Evolutionary conservation across 345 rosid species (phyloP).

Genomic region (Theobroma cacao): DNA sequence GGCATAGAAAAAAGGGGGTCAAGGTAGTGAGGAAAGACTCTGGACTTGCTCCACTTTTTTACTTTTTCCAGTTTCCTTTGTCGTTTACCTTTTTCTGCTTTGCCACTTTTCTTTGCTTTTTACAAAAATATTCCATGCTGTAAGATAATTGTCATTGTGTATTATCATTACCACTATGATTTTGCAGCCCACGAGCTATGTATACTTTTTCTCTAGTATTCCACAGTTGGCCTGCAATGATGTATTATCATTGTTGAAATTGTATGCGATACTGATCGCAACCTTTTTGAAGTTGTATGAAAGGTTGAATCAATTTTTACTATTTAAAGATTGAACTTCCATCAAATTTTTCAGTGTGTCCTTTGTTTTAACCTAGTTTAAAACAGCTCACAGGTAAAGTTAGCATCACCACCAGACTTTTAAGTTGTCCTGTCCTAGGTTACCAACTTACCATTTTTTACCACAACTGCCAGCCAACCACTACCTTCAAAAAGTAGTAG

Average conservation of each 20-base stretch:
- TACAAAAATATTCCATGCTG: background rate
- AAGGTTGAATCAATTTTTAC: background rate
- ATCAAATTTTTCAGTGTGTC: too few relatives aligned
- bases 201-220: background rate
- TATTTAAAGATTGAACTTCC: too few relatives aligned
- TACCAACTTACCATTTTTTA: background rate
- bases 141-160: background rate
- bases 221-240: background rate
- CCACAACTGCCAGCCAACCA: background rate
- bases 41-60: constrained; percentile 5
- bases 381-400: too few relatives aligned
- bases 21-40: background rate
- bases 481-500: background rate
- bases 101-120: background rate
- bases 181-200: background rate
- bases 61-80: background rate
- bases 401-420: too few relatives aligned
- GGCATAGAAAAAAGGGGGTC: background rate
- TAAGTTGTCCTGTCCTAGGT: too few relatives aligned
- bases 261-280: background rate
- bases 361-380: too few relatives aligned
- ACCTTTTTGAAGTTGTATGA: background rate
- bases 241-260: background rate
- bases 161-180: background rate
- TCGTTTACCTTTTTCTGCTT: background rate